These are phyloP conservation scores for Rhododendron ferrugineum DNA, from an alignment of 148 eudicot species.

Conservation along the genomic window DNA sequence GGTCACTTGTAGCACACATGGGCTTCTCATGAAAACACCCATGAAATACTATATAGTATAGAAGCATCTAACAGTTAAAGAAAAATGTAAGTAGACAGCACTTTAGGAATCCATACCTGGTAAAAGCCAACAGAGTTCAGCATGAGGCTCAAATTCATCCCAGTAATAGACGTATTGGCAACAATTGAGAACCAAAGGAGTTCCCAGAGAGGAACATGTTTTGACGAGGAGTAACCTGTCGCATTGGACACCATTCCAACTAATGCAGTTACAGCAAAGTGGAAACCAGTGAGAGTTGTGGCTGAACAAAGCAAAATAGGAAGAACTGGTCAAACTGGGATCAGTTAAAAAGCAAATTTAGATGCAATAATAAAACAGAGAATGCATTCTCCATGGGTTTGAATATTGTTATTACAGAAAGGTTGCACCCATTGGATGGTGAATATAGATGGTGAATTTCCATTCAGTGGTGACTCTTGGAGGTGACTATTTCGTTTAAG, in stretches of 20 bases:
- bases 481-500: neutral
- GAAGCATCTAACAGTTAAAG: neutral
- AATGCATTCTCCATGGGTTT: neutral
- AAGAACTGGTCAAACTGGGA: neutral
- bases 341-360: neutral
- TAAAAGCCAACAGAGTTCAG: constrained; percentile 90
- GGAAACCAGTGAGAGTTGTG: constrained; percentile 79
- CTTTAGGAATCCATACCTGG: constrained; percentile 43
- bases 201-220: constrained; percentile 79
- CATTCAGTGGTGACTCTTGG: neutral
- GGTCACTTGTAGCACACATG: neutral
- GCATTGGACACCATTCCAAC: constrained; percentile 75
- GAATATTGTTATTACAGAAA: neutral
- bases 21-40: neutral
- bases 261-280: constrained; percentile 79
- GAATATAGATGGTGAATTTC: neutral
- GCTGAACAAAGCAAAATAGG: constrained; percentile 43
- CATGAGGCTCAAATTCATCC: constrained; percentile 90
- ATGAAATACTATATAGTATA: neutral
- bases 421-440: neutral
- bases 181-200: constrained; percentile 81
- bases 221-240: constrained; percentile 64
- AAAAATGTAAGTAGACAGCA: neutral
- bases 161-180: constrained; percentile 80
- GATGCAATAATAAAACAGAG: neutral